phyloP scores from a whole-genome alignment of 2,329 filamentous ascomycete species.

The Hypoxylon sp. region DNA sequence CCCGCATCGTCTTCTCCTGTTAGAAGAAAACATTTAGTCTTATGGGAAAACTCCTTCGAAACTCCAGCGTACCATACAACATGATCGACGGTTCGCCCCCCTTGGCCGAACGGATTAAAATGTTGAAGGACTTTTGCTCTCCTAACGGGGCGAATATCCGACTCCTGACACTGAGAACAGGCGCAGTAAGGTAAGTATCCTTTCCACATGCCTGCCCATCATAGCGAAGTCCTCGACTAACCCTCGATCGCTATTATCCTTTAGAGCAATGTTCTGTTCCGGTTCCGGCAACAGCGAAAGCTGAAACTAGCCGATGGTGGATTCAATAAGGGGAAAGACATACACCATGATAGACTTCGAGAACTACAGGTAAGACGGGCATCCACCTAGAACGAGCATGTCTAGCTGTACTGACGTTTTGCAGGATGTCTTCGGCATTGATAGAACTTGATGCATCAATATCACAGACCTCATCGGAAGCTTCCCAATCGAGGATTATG shows the following conservation, averaged over 20 bases:
- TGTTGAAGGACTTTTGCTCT: slow-evolving; percentile 7
- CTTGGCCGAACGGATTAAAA: neutral
- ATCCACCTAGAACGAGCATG: neutral
- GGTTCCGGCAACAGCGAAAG: slow-evolving; percentile 6
- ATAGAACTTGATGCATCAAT: neutral
- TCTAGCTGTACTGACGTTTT: neutral
- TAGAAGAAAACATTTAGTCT: slow-evolving; percentile 48
- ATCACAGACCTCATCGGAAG: too few species aligned
- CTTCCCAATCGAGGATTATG: too few species aligned
- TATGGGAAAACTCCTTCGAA: slow-evolving; percentile 38
- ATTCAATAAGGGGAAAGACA: slow-evolving; percentile 9
- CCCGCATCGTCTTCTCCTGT: slow-evolving; percentile 48
- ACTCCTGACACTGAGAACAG: slow-evolving; percentile 47
- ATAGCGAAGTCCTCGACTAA: too few species aligned
- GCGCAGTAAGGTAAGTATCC: slow-evolving; percentile 45
- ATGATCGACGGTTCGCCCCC: slow-evolving; percentile 43
- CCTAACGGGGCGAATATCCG: slow-evolving; percentile 39
- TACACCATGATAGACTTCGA: neutral
- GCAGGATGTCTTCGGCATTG: neutral
- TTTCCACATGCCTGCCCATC: too few species aligned
- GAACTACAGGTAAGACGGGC: slow-evolving; percentile 1
- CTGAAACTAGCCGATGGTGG: slow-evolving; percentile 4
- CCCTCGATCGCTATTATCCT: neutral
- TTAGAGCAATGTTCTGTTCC: slow-evolving; percentile 3
- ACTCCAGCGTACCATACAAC: slow-evolving; percentile 39